A percentile compares a stretch with the other conserved stretches of the same genome.
These are phyloP conservation scores for Primulina eburnea DNA, from an alignment of 257 asterid species.

Conservation along the genomic window DNA sequence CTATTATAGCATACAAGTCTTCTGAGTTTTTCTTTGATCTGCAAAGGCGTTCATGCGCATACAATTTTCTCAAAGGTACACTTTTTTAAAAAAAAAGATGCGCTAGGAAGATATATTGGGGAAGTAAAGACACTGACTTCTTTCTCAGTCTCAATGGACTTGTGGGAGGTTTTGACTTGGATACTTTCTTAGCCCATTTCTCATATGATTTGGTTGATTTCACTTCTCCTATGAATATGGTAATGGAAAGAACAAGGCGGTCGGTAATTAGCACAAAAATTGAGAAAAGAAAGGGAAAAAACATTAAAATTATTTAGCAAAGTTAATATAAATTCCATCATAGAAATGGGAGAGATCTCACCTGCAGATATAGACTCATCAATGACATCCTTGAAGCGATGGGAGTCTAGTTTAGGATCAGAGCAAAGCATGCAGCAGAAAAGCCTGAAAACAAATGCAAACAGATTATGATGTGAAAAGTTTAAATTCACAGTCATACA, in stretches of 20 bases:
- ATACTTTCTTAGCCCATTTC: conserved; percentile 83
- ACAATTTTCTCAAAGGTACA: not conserved
- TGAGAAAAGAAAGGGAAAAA: conserved; percentile 5
- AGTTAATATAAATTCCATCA: not conserved
- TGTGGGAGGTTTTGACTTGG: conserved; percentile 85
- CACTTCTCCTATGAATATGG: conserved; percentile 49
- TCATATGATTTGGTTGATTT: conserved; percentile 67
- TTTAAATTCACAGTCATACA: conserved; percentile 3
- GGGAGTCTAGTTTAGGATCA: conserved; percentile 76
- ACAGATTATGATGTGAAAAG: not conserved
- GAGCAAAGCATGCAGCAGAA: conserved; percentile 97
- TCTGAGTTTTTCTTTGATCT: conserved; percentile 66
- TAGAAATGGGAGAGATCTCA: conserved; percentile 24
- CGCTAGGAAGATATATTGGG: not conserved
- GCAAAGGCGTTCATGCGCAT: conserved; percentile 24
- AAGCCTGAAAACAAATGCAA: conserved; percentile 48
- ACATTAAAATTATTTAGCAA: not conserved
- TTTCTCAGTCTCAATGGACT: conserved; percentile 61
- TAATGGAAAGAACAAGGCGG: not conserved
- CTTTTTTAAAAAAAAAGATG: not conserved
- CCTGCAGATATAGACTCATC: conserved; percentile 81
- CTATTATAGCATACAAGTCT: conserved; percentile 62
- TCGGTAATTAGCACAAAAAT: not conserved
- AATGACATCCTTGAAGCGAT: conserved; percentile 84
- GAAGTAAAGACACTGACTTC: conserved; percentile 45